Evolutionary conservation across 371 early-diverging fungal genomes (phyloP), one percentile per base, ranked within the genome.

Genomic region (Chytridiales sp.): DNA sequence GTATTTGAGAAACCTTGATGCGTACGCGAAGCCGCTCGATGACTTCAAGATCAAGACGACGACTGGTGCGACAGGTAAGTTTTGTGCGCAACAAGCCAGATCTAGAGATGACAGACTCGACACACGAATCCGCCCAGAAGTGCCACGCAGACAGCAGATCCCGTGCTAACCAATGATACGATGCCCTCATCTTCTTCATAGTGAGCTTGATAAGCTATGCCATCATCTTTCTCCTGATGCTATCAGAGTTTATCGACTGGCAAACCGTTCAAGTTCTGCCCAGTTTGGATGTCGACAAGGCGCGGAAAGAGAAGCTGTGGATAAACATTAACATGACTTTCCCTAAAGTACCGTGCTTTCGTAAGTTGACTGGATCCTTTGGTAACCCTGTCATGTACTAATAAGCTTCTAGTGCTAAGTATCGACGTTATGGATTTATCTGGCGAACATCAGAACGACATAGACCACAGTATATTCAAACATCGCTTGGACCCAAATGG

Each of bases 1-100:
- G 9, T 41, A 22, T 13, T 50, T 74, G 27, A 70, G 66, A 36
- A 59, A 69, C 61, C 88, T 93, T 59, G 98, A 97, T 68, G 93
- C 92, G 11, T 97, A 94, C 66, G 97, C 97, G 19, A 97, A 97
- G 67, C 93, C 97, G 1, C 77, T 94, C 27, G 98, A 97, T 59
- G 95, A 97, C 71, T 94, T 97, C 72, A 85, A 91, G 49, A 80
- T 92, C 34, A 89, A 90, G 72, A 96, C 97, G 13, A 77, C 80
- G 22, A 75, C 90, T 1, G 97, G 96, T 48, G 95, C 92, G 15
- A 58, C 75, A 42, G 87, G 92, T 91, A 85, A 40, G 53, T 44
- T 17, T 39, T 39, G 24, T 19, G 22, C 46, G 5, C 31, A n/a
- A 34, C 17, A 27, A n/a, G 51, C 13, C n/a, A 6, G 51, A 47